Percentiles rank a stretch among this genome's conserved stretches.
phyloP scores from a whole-genome alignment of 331 rosid species.

The Stylosanthes scabra region DNA sequence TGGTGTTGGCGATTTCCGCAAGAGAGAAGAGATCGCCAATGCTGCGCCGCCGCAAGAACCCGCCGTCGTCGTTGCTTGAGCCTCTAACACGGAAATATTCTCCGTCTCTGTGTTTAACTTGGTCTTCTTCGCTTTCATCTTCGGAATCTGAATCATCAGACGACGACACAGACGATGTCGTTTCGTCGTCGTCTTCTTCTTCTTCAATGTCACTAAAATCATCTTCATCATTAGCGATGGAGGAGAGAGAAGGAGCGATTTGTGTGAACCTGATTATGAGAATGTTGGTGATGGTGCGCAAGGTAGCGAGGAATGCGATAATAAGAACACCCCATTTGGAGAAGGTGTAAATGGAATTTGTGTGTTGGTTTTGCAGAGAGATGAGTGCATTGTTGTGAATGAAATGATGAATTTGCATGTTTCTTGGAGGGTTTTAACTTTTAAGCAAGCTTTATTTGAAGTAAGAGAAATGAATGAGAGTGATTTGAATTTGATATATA shows the following conservation, averaged over 20 bases:
- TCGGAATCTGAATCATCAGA: slow-evolving; percentile 34
- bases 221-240: slow-evolving; percentile 39
- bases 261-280: slow-evolving; percentile 39
- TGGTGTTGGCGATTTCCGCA: slow-evolving; percentile 60
- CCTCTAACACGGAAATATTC: slow-evolving; percentile 53
- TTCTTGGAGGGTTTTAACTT: background rate
- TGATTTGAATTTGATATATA: background rate
- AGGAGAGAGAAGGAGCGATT: background rate
- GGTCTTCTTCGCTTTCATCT: slow-evolving; percentile 22
- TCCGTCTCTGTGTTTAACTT: slow-evolving; percentile 8
- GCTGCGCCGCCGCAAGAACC: slow-evolving; percentile 50
- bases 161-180: background rate
- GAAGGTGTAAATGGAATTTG: slow-evolving; percentile 42
- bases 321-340: slow-evolving; percentile 71
- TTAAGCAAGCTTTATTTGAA: too few species aligned
- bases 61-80: slow-evolving; percentile 30
- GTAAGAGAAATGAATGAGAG: background rate
- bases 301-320: slow-evolving; percentile 64
- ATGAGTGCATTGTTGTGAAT: slow-evolving; percentile 46
- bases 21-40: slow-evolving; percentile 57
- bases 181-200: slow-evolving; percentile 22
- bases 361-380: slow-evolving; percentile 46
- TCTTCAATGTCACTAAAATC: slow-evolving; percentile 44
- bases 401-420: slow-evolving; percentile 62
- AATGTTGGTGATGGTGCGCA: slow-evolving; percentile 53